Conservation (phyloP, 1,284 basidiomycete genomes). For the Chalciporus piperatoides region DNA sequence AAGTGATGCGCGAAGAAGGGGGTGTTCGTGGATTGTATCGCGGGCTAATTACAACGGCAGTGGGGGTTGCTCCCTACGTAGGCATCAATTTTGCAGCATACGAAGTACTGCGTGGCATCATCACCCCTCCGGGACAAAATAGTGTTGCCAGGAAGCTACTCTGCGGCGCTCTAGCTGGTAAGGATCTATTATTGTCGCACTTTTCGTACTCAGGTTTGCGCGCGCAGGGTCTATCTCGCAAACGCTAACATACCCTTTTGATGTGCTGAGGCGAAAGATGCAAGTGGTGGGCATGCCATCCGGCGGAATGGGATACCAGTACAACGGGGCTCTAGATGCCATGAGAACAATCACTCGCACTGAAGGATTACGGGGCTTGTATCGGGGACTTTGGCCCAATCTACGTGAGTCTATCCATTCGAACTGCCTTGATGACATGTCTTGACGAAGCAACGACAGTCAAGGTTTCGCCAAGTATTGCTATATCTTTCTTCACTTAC, state of each 20-base stretch:
- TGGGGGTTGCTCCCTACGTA: slow-evolving; percentile 93
- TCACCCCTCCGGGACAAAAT: slow-evolving; percentile 75
- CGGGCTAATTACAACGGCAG: slow-evolving; percentile 82
- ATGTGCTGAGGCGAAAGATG: slow-evolving; percentile 93
- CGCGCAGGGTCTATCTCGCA: slow-evolving; percentile 76
- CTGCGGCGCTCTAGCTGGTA: slow-evolving; percentile 77
- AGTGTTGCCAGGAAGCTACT: slow-evolving; percentile 59
- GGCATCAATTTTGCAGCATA: slow-evolving; percentile 83
- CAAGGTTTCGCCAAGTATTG: slow-evolving; percentile 89
- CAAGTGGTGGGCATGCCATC: slow-evolving; percentile 87
- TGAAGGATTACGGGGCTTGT: slow-evolving; percentile 76
- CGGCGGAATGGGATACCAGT: slow-evolving; percentile 58
- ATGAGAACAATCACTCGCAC: slow-evolving; percentile 63
- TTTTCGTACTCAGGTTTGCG: slow-evolving; percentile 9
- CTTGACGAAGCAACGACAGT: slow-evolving; percentile 42
- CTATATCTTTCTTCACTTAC: slow-evolving; percentile 81
- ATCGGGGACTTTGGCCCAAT: slow-evolving; percentile 91
- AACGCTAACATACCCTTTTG: slow-evolving; percentile 93
- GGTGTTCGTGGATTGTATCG: slow-evolving; percentile 85
- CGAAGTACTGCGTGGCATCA: slow-evolving; percentile 64
- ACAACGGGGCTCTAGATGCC: slow-evolving; percentile 78
- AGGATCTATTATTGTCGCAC: slow-evolving; percentile 15
- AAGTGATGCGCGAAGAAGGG: slow-evolving; percentile 89
- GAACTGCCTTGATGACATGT: slow-evolving; percentile 7
- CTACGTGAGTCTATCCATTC: slow-evolving; percentile 58